These are phyloP conservation scores for Rosellinia necatrix DNA, from an alignment of 2,329 filamentous ascomycete species.

Conservation along the genomic window DNA sequence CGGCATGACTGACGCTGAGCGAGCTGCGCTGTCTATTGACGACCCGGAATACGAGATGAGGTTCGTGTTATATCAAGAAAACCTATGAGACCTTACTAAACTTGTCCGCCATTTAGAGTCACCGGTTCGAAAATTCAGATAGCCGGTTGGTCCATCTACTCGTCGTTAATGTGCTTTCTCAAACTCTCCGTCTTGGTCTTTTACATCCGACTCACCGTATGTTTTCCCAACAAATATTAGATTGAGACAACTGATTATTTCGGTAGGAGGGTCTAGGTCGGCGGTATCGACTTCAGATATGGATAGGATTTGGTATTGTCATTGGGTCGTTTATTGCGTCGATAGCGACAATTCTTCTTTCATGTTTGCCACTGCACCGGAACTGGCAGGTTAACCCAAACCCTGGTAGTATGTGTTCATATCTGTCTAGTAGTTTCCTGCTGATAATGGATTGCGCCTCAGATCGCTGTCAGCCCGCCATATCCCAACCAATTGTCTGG, in stretches of 20 bases:
- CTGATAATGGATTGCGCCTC: conserved; percentile 18
- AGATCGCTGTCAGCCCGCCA: conserved; percentile 50
- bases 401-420: conserved; percentile 53
- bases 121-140: conserved; percentile 58
- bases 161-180: conserved; percentile 55
- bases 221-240: conserved; percentile 4
- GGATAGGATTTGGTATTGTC: conserved; percentile 52
- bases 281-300: conserved; percentile 50
- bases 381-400: conserved; percentile 61
- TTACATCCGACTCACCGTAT: conserved; percentile 54
- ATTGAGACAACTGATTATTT: neutral
- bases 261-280: conserved; percentile 45
- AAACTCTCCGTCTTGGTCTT: conserved; percentile 60
- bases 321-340: conserved; percentile 51
- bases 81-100: neutral
- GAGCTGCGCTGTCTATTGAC: conserved; percentile 46
- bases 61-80: conserved; percentile 7
- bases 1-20: conserved; percentile 56
- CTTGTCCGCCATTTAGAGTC: conserved; percentile 2
- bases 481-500: conserved; percentile 52
- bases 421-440: conserved; percentile 1
- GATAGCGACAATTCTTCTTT: conserved; percentile 51
- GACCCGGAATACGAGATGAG: conserved; percentile 49
- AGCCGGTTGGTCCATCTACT: conserved; percentile 59
- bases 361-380: conserved; percentile 52